A percentile compares a stretch with the other conserved stretches of the same genome.
These are phyloP conservation scores for Isoetes taiwanensis DNA, from an alignment of 75 land plant genomes.

Conservation along the genomic window DNA sequence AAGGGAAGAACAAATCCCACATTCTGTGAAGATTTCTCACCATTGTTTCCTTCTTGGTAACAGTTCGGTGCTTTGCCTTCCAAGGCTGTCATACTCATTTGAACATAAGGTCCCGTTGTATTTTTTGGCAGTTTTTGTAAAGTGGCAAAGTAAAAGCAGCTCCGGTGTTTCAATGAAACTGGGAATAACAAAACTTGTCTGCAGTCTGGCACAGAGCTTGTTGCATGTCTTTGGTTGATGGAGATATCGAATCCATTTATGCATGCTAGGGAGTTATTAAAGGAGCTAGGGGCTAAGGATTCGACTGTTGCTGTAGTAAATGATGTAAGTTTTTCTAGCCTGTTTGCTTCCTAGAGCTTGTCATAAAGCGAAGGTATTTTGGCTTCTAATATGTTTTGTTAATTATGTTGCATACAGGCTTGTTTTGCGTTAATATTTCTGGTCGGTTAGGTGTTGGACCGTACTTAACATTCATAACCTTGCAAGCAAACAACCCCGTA, in stretches of 20 bases:
- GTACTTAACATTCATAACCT: slow-evolving; percentile 44
- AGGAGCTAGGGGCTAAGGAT: slow-evolving; percentile 70
- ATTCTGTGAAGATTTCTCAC: no score
- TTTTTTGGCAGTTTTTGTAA: no score
- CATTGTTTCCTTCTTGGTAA: no score
- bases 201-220: slow-evolving; percentile 87
- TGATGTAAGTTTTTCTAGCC: slow-evolving; percentile 42
- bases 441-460: slow-evolving; percentile 79
- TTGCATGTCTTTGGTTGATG: slow-evolving; percentile 59
- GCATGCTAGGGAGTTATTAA: slow-evolving; percentile 80
- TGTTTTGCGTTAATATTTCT: slow-evolving; percentile 60
- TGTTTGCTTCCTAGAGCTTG: neutral
- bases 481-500: slow-evolving; percentile 56
- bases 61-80: no score
- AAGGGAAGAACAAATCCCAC: no score
- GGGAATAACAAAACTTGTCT: no score
- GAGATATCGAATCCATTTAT: slow-evolving; percentile 90
- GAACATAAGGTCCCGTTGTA: no score
- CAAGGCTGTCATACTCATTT: no score
- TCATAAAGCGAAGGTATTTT: neutral
- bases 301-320: slow-evolving; percentile 51
- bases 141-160: no score
- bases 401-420: slow-evolving; percentile 46
- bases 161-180: no score
- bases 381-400: neutral